Base-by-base conservation (phyloP, 495 filamentous ascomycete genomes). In the Xylaria scruposa region DNA sequence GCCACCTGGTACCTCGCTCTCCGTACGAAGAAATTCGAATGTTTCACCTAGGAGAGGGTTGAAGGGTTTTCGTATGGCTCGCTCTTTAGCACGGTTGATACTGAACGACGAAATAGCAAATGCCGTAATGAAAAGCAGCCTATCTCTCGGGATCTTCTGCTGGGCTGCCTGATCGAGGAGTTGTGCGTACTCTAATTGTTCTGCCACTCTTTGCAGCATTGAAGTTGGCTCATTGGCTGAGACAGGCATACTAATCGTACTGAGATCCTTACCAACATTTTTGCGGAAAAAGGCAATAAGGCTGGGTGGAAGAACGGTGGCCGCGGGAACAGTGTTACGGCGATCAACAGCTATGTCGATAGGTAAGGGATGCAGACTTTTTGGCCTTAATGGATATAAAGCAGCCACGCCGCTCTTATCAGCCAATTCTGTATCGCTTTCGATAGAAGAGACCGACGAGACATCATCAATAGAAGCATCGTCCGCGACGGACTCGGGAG, bases 41-140 rank as follows among this genome's bases (percentile, higher is more conserved):
- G 97, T 98, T 80, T 99, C 96, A 70, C 97, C 97, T 0, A 99
- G 89, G 85, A 99, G 93, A 46, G 96, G 97, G 78, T 98, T 99
- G 85, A 98, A 99, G 0, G 96, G 96, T 82, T 99, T 99, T 74
- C 96, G 92, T 75, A 97, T 93, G 26, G 97, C 91, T 15, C 96
- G 91, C 76, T 98, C 96, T 74, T 93, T 93, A 71, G 92, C 90
- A 19, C 96, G 89, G 71, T 86, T 87, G 81, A 87, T 91, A 44
- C 93, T 94, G 70, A 98, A 90, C 70, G 89, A 84, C 29, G 94
- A 94, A 26, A 98, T 83, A 42, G 97, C 95, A 80, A 98, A 99
- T 3, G 95, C 95, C 0, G 95, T 91, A 44, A 99, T 88, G 78
- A 92, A 91, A 64, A 97, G 85, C 19, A 98, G 82, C 5, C 94